Evolutionary conservation across 345 rosid genomes (phyloP).

Genomic region (thale cress (Arabidopsis thaliana)): TAIR10.1 NC_003070.9:29063501-29064000

Average conservation of each 20-base stretch:
- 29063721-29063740: slow-evolving; percentile 97
- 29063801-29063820: slow-evolving; percentile 61
- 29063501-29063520: background rate
- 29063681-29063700: slow-evolving; percentile 81
- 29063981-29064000: background rate
- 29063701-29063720: slow-evolving; percentile 88
- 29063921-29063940: slow-evolving; percentile 72
- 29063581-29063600: slow-evolving; percentile 89
- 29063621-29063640: slow-evolving; percentile 64
- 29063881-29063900: slow-evolving; percentile 87
- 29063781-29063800: slow-evolving; percentile 88
- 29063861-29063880: slow-evolving; percentile 73
- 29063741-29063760: slow-evolving; percentile 67
- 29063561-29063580: background rate
- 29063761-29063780: slow-evolving; percentile 95
- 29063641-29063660: slow-evolving; percentile 95
- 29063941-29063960: slow-evolving; percentile 58
- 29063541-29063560: background rate
- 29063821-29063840: slow-evolving; percentile 57
- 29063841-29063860: slow-evolving; percentile 68
- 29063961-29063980: slow-evolving; percentile 1
- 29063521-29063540: background rate
- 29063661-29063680: slow-evolving; percentile 80
- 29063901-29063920: slow-evolving; percentile 71
- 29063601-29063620: slow-evolving; percentile 92